A percentile compares a stretch with the other conserved stretches of the same genome.
Conservation (phyloP, 192 early-diverging fungal species). For the Spizellomyces punctatus region DNA sequence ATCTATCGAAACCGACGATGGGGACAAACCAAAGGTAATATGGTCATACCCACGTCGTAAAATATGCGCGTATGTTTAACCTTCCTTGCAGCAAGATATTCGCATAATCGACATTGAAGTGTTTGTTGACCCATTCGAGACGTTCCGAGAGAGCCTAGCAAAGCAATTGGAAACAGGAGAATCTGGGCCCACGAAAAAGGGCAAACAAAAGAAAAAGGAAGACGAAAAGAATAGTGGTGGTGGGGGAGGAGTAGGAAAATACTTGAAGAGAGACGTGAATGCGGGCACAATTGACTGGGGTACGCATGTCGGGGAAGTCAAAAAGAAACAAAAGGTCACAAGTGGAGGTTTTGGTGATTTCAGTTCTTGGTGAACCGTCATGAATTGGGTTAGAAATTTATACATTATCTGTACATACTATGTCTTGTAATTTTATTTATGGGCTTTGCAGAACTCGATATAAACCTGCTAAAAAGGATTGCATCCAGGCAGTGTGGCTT, state of each 20-base stretch:
- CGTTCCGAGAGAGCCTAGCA: constrained; percentile 65
- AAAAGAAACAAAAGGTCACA: constrained; percentile 16
- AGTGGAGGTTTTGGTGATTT: constrained; percentile 44
- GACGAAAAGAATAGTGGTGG: constrained; percentile 23
- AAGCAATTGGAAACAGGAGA: constrained; percentile 57
- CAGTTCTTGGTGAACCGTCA: constrained; percentile 30
- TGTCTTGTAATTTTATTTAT: too few species aligned
- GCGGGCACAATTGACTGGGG: background rate
- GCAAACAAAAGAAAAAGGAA: constrained; percentile 6
- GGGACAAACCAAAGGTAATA: constrained; percentile 67
- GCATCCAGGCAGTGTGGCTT: too few species aligned
- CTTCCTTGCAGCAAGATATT: constrained; percentile 55
- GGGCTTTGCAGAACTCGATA: too few species aligned
- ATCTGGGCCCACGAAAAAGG: constrained; percentile 28
- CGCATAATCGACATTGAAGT: constrained; percentile 72
- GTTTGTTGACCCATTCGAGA: constrained; percentile 85
- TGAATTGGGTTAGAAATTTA: too few species aligned
- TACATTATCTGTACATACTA: too few species aligned
- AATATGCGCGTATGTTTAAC: background rate
- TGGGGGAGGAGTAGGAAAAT: constrained; percentile 63
- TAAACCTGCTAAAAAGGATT: too few species aligned
- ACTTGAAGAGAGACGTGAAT: constrained; percentile 42
- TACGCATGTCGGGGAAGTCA: background rate
- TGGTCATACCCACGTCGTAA: constrained; percentile 3
- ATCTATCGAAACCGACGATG: constrained; percentile 66